Conservation (phyloP, 2,329 filamentous ascomycete genomes). For the Fusarium concolor region DNA sequence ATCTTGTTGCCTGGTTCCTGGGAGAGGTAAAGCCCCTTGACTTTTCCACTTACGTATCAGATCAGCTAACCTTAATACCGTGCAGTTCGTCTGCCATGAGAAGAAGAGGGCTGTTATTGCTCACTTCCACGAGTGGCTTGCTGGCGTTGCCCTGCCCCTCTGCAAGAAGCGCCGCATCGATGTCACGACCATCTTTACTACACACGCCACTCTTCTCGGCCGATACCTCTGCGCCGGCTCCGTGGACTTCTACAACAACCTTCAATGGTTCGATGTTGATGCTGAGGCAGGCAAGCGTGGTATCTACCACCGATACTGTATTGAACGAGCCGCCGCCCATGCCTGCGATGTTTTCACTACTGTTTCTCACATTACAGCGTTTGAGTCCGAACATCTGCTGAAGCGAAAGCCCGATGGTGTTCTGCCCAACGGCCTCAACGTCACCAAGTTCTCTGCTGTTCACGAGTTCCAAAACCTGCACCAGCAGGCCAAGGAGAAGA, state of each 20-base stretch:
- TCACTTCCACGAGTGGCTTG: constrained; percentile 99
- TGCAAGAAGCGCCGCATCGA: constrained; percentile 96
- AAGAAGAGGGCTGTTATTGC: constrained; percentile 92
- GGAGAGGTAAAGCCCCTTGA: constrained; percentile 77
- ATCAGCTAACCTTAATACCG: constrained; percentile 31
- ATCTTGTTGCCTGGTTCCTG: constrained; percentile 96
- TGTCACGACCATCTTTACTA: constrained; percentile 98
- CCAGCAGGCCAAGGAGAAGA: constrained; percentile 96
- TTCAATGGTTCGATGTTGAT: constrained; percentile 96
- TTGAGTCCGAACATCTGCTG: constrained; percentile 95
- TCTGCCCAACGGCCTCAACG: constrained; percentile 94
- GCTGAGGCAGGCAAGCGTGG: constrained; percentile 96
- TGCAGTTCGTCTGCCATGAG: constrained; percentile 91
- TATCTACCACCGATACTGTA: constrained; percentile 98
- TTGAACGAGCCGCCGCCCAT: constrained; percentile 93
- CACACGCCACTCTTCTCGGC: constrained; percentile 93
- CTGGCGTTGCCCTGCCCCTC: constrained; percentile 91
- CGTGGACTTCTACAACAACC: constrained; percentile 99
- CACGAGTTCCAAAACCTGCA: constrained; percentile 99
- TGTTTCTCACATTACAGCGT: constrained; percentile 97
- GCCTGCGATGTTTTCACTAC: constrained; percentile 97
- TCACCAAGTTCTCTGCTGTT: constrained; percentile 95
- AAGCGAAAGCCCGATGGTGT: constrained; percentile 99
- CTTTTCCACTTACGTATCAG: constrained; percentile 4
- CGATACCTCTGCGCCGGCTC: constrained; percentile 97